Conservation (phyloP, 2,329 filamentous ascomycete species). For the Pyricularia sp. region DNA sequence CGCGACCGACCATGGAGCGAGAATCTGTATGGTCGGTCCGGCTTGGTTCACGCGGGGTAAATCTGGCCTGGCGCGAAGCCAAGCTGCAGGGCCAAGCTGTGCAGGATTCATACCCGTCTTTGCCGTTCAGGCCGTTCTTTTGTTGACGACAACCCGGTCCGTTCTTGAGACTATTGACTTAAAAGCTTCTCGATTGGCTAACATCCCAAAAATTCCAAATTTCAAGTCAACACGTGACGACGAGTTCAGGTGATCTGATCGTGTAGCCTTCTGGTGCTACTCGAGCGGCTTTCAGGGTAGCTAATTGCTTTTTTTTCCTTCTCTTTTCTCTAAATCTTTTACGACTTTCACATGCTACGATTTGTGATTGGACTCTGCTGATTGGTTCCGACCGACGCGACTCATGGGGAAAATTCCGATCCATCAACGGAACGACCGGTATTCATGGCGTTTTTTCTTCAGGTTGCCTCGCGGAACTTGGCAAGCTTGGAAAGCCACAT, state of each 20-base stretch:
- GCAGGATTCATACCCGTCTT: too few relatives aligned
- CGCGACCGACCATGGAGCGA: neutral
- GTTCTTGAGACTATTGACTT: too few relatives aligned
- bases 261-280: neutral
- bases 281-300: neutral
- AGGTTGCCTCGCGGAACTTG: too few relatives aligned
- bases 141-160: neutral
- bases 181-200: neutral
- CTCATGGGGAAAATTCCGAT: neutral
- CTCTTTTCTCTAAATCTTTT: neutral
- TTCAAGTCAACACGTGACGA: neutral
- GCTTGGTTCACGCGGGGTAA: neutral
- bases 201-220: neutral
- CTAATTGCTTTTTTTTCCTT: neutral
- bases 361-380: neutral
- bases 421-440: neutral
- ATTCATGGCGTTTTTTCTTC: neutral
- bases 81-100: too few relatives aligned
- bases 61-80: neutral
- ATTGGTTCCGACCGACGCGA: neutral
- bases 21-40: neutral
- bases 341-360: neutral
- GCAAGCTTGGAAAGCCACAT: too few relatives aligned
- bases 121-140: too few relatives aligned
- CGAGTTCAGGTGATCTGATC: neutral